Evolutionary conservation across 1,284 basidiomycete genomes (phyloP), one percentile per base, ranked within the genome.

Genomic region (Mycosarcoma maydis): DNA sequence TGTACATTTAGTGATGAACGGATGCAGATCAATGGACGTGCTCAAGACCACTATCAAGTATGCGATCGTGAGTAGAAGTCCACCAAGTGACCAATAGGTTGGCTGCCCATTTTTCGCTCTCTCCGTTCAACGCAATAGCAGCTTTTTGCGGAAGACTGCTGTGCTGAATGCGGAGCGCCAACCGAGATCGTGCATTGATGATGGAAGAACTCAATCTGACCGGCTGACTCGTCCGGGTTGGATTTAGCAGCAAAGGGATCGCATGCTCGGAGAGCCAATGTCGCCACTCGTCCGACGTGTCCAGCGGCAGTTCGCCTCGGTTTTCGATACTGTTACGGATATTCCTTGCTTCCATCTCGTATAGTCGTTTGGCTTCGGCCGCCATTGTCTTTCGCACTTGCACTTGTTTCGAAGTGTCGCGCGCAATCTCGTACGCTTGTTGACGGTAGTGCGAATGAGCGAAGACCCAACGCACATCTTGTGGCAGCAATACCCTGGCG

Each of bases 261-360:
- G 44, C 56, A 17, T 48, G 27, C 26, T 36, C n/a, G 3, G 6
- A 16, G 4, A 43, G 14, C 49, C 49, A 59, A 2, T 23, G 16
- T 6, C 40, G 22, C 39, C 49, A 59, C n/a, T 59, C 56, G 24
- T 39, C 23, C 44, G 49, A 52, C 5, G 56, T 59, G 9, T 59
- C 19, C 33, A 59, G 29, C 27, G 39, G 49, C 5, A 59, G 22
- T 11, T 27, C 29, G 14, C 36, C 19, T 5, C 29, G 46, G 1
- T 19, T n/a, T 4, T 48, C 17, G 14, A 59, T 52, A 2, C n/a
- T 7, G 1, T 27, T 16, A 6, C 49, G 39, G 29, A 59, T 52
- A 4, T 39, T 19, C 7, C 45, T 16, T 2, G 49, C 56, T 10
- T 59, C 56, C 27, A 33, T 27, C 1, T 43, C 16, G 40, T 52